Percentiles rank a stretch among this genome's conserved stretches.
Conservation (phyloP, 352 stramenopile genomes). For the Phytophthora constricta region DNA sequence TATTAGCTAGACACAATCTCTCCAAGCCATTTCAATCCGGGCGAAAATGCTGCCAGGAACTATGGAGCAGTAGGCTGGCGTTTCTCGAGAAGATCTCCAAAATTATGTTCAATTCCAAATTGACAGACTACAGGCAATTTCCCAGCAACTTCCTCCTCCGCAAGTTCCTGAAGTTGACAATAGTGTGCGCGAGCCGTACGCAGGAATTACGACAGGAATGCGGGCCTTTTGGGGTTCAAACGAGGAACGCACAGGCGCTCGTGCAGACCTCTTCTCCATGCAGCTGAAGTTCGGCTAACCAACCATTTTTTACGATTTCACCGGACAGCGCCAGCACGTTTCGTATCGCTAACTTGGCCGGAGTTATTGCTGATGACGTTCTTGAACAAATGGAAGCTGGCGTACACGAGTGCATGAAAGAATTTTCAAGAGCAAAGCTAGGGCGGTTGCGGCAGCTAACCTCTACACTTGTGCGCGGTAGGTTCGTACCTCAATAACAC, state of each 20-base stretch:
- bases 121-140: not conserved
- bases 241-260: not conserved
- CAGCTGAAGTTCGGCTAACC: not conserved
- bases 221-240: constrained; percentile 3
- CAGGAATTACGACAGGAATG: not conserved
- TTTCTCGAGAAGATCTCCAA: not conserved
- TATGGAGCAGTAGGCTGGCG: not conserved
- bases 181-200: not conserved
- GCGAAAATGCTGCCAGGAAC: not conserved
- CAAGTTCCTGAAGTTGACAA: not conserved
- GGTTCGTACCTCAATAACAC: no score
- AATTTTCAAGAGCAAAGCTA: not conserved
- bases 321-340: not conserved
- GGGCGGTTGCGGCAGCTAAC: not conserved
- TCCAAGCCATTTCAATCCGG: not conserved
- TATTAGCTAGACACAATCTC: not conserved
- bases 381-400: not conserved
- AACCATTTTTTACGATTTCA: not conserved
- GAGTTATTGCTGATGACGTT: not conserved
- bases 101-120: not conserved
- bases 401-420: not conserved
- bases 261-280: constrained; percentile 1
- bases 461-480: no score
- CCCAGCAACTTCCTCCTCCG: not conserved
- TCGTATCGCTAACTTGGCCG: not conserved